Conservation (phyloP, 805 yeast genomes). For the Candida pseudoglaebosa region DNA sequence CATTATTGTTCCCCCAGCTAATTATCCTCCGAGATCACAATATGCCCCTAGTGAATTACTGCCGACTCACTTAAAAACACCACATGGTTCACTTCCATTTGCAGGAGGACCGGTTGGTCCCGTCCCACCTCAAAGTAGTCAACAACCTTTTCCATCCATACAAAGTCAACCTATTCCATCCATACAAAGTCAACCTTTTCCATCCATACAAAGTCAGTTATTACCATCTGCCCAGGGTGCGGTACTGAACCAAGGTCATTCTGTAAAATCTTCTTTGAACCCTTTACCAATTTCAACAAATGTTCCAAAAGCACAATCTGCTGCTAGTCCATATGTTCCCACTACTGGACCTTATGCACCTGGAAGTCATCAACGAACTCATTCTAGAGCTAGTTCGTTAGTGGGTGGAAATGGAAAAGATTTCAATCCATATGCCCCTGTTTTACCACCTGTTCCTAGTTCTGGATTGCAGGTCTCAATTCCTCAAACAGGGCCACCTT, state of each 20-base stretch:
- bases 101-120: slow-evolving; percentile 2
- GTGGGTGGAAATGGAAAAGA: slow-evolving; percentile 39
- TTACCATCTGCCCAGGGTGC: not conserved
- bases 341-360: slow-evolving; percentile 45
- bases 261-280: slow-evolving; percentile 8
- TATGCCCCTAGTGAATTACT: slow-evolving; percentile 13
- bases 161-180: slow-evolving; percentile 5
- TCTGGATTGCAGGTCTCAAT: slow-evolving; percentile 2
- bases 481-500: slow-evolving; percentile 5
- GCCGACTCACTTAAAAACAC: slow-evolving; percentile 22
- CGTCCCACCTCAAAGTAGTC: slow-evolving; percentile 4
- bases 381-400: slow-evolving; percentile 38
- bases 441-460: slow-evolving; percentile 10
- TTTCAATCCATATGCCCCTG: slow-evolving; percentile 41
- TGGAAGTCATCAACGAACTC: slow-evolving; percentile 27
- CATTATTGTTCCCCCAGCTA: slow-evolving; percentile 10
- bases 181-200: slow-evolving; percentile 5
- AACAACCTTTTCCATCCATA: slow-evolving; percentile 8
- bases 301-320: slow-evolving; percentile 18
- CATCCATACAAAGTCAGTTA: slow-evolving; percentile 1
- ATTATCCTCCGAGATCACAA: slow-evolving; percentile 4
- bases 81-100: slow-evolving; percentile 4
- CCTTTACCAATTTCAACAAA: slow-evolving; percentile 17
- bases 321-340: slow-evolving; percentile 40
- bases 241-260: slow-evolving; percentile 3